Evolutionary conservation across 2,329 filamentous ascomycete species (phyloP).

Genomic region (Geosmithia putterillii): DNA sequence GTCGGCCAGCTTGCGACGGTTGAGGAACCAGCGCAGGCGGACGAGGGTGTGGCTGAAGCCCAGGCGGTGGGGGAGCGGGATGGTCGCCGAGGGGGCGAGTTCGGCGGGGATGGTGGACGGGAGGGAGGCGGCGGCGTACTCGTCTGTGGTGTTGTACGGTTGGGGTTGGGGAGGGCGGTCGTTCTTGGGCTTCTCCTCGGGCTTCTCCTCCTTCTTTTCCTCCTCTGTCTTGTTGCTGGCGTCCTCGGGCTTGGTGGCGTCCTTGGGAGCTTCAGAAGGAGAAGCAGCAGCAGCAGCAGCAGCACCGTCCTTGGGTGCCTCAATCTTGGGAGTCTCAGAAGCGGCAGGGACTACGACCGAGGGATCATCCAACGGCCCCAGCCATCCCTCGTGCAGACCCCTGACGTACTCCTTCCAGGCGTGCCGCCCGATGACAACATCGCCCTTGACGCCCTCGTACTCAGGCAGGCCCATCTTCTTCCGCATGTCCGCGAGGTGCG

Average conservation of each 20-base stretch:
- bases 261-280: constrained; percentile 6
- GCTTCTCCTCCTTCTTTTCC: constrained; percentile 27
- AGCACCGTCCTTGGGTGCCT: constrained; percentile 6
- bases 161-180: constrained; percentile 49
- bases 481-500: constrained; percentile 50
- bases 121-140: constrained; percentile 56
- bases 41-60: constrained; percentile 85
- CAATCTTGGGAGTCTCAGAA: background rate
- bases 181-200: constrained; percentile 42
- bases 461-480: constrained; percentile 54
- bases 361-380: constrained; percentile 67
- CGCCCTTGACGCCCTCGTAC: constrained; percentile 64
- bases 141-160: constrained; percentile 60
- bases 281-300: background rate
- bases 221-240: constrained; percentile 28
- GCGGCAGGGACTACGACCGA: constrained; percentile 9
- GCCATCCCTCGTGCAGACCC: constrained; percentile 90
- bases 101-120: constrained; percentile 55
- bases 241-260: constrained; percentile 7
- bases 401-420: constrained; percentile 97
- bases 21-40: constrained; percentile 79
- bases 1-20: constrained; percentile 73
- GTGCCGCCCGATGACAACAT: constrained; percentile 80
- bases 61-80: constrained; percentile 79
- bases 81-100: constrained; percentile 59